Conservation (phyloP, 768 basidiomycete genomes). For the Mycena filopes region DNA sequence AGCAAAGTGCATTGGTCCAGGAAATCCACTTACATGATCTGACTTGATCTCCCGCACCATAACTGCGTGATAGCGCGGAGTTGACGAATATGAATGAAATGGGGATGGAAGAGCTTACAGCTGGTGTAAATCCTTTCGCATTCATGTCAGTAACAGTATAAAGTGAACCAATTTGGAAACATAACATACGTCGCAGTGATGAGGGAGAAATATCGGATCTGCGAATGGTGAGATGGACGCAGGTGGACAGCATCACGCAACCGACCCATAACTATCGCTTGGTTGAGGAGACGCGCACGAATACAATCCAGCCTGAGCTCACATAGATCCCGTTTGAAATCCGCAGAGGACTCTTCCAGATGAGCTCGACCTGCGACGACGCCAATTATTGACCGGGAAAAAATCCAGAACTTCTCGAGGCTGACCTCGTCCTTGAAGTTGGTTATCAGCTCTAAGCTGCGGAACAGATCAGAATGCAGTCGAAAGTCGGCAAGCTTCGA, state of each 20-base stretch:
- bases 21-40: not conserved
- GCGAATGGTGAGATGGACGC: no score
- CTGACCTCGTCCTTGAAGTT: slow-evolving; percentile 1
- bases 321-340: slow-evolving; percentile 5
- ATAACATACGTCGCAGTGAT: not conserved
- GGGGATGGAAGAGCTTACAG: not conserved
- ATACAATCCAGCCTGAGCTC: not conserved
- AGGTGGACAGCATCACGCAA: no score
- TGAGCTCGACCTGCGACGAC: not conserved
- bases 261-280: no score
- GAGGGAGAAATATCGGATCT: slow-evolving; percentile 10
- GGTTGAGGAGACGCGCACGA: not conserved
- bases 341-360: not conserved
- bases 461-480: no score
- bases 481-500: no score
- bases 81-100: not conserved
- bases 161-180: not conserved
- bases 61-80: not conserved
- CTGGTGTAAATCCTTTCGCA: not conserved
- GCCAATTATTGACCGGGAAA: no score
- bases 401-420: no score
- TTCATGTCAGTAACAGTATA: no score
- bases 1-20: not conserved
- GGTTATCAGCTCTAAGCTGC: not conserved
- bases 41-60: slow-evolving; percentile 8